A percentile compares a stretch with the other conserved stretches of the same genome.
phyloP scores from a whole-genome alignment of 805 yeast species.

The Zygotorulaspora sp. region DNA sequence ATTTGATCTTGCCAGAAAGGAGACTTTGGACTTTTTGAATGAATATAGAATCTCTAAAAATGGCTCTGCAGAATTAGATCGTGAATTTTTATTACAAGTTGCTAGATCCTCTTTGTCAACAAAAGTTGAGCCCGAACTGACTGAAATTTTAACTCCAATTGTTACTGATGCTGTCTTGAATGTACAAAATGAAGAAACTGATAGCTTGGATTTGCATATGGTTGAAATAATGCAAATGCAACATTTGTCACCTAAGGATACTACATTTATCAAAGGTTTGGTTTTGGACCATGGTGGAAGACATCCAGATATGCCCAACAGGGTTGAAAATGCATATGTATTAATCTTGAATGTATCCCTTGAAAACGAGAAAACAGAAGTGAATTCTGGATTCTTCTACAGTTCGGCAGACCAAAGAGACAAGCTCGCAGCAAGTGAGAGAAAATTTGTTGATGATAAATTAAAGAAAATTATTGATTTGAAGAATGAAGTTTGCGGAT shows the following conservation, averaged over 20 bases:
- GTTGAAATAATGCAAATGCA: conserved; percentile 98
- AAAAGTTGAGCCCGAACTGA: conserved; percentile 71
- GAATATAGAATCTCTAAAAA: conserved; percentile 50
- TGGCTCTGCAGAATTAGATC: conserved; percentile 48
- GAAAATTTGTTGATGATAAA: conserved; percentile 92
- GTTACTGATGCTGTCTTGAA: conserved; percentile 93
- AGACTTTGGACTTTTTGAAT: conserved; percentile 65
- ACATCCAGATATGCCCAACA: conserved; percentile 98
- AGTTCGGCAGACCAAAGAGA: conserved; percentile 95
- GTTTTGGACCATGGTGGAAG: conserved; percentile 98
- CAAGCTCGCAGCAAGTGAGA: conserved; percentile 85
- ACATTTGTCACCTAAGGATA: conserved; percentile 79
- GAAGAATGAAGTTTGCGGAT: conserved; percentile 85
- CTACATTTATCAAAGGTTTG: conserved; percentile 78
- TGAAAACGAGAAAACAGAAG: conserved; percentile 97
- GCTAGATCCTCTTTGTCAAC: conserved; percentile 87
- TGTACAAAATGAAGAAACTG: conserved; percentile 51
- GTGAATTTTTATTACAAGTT: conserved; percentile 86
- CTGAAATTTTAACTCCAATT: conserved; percentile 82
- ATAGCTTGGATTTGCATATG: conserved; percentile 84
- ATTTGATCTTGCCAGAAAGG: conserved; percentile 82
- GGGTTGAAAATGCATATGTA: conserved; percentile 76
- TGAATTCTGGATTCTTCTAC: conserved; percentile 91
- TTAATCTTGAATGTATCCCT: conserved; percentile 88
- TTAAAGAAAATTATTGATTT: conserved; percentile 85